phyloP scores from a whole-genome alignment of 176 grass and related monocot genomes.

The Oryza glaberrima region DNA sequence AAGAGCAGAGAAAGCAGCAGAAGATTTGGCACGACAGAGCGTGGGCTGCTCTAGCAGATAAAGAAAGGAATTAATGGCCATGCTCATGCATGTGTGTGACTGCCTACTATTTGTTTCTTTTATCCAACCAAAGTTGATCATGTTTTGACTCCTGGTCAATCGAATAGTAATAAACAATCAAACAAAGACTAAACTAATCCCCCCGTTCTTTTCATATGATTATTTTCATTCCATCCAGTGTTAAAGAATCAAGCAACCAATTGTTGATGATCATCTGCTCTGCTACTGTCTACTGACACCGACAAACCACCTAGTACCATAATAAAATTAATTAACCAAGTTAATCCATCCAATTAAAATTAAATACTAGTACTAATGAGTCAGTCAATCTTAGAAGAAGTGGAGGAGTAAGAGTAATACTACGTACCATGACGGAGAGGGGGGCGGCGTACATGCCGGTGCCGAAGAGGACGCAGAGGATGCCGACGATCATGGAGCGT shows the following conservation, averaged over 20 bases:
- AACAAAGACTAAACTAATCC: slow-evolving; percentile 4
- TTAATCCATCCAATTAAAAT: background rate
- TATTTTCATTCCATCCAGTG: slow-evolving; percentile 12
- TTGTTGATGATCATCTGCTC: background rate
- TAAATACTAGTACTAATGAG: background rate
- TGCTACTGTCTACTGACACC: background rate
- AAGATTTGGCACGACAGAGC: background rate
- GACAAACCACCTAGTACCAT: slow-evolving; percentile 9
- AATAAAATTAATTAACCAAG: background rate
- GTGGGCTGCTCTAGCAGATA: background rate
- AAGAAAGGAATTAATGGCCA: background rate
- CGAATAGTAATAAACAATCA: background rate
- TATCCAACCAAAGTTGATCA: background rate
- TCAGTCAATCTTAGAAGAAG: background rate
- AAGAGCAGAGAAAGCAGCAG: background rate
- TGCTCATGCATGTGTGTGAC: slow-evolving; percentile 23
- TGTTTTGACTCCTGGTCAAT: background rate
- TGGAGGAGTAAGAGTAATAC: background rate
- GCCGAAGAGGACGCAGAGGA: slow-evolving; percentile 87
- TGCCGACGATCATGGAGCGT: slow-evolving; percentile 86
- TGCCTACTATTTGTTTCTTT: background rate
- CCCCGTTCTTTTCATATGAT: background rate
- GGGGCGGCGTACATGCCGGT: slow-evolving; percentile 94
- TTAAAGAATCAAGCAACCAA: slow-evolving; percentile 11
- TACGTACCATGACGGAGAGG: slow-evolving; percentile 93